A percentile compares a stretch with the other conserved stretches of the same genome.
Evolutionary conservation across 768 basidiomycete species (phyloP).

Genomic region (Lactifluus piperatus): DNA sequence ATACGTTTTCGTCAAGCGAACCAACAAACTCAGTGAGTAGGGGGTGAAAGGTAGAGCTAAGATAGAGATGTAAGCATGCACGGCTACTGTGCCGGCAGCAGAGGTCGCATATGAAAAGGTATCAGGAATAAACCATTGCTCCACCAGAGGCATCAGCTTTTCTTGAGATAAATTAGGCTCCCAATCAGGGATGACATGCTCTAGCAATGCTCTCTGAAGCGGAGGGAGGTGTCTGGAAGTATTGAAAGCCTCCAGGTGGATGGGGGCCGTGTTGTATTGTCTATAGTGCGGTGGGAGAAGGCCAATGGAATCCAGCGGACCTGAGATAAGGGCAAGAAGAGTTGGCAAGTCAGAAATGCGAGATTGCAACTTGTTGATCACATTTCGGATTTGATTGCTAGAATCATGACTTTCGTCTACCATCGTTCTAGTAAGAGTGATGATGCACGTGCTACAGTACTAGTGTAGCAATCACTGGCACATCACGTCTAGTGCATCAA

Average conservation of each 20-base stretch:
- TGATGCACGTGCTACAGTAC: no score
- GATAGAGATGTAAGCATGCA: conserved; percentile 58
- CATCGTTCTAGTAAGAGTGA: no score
- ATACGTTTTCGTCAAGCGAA: conserved; percentile 49
- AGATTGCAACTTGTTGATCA: conserved; percentile 25
- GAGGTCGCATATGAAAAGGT: conserved; percentile 42
- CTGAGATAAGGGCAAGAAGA: conserved; percentile 46
- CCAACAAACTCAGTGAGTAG: conserved; percentile 45
- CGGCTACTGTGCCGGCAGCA: conserved; percentile 43
- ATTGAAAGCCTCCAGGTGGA: conserved; percentile 28
- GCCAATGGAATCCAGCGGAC: conserved; percentile 47
- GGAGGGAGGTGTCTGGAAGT: conserved; percentile 35
- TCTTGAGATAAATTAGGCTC: conserved; percentile 43
- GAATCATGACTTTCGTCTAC: background rate
- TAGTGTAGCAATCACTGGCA: no score
- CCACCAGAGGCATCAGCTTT: conserved; percentile 36
- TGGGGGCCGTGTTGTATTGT: conserved; percentile 34
- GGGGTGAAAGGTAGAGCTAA: conserved; percentile 40
- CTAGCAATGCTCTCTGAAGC: conserved; percentile 59
- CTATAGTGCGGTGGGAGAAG: conserved; percentile 54
- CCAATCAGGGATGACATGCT: conserved; percentile 65
- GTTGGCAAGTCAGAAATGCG: conserved; percentile 38
- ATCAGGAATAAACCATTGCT: conserved; percentile 72
- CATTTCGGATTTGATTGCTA: conserved; percentile 23
- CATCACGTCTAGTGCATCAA: background rate